Conservation (phyloP, 2,329 filamentous ascomycete genomes). For the Claviceps maximensis region DNA sequence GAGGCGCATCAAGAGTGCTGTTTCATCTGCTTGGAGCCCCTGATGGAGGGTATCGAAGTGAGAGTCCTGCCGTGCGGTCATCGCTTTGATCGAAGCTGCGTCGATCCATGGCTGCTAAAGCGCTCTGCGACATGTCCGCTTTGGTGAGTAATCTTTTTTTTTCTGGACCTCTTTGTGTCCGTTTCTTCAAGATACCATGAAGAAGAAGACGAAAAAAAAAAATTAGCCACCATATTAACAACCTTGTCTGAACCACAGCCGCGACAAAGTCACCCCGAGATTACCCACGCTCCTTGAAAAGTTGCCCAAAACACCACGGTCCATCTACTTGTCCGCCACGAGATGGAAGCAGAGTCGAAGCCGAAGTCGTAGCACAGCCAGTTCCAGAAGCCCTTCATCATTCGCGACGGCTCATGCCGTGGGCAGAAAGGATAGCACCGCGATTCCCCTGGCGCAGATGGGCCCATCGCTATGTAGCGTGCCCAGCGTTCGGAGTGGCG, state of each 20-base stretch:
- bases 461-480: neutral
- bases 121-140: slow-evolving; percentile 4
- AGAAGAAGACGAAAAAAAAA: neutral
- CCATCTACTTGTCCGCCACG: neutral
- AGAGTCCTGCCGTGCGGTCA: slow-evolving; percentile 3
- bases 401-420: too few species aligned
- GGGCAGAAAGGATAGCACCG: neutral
- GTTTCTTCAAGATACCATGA: too few species aligned
- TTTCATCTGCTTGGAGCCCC: slow-evolving; percentile 3
- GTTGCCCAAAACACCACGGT: neutral
- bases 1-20: neutral
- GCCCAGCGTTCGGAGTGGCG: slow-evolving; percentile 1
- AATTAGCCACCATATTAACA: neutral
- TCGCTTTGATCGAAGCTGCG: slow-evolving; percentile 1
- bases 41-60: slow-evolving; percentile 1
- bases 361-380: neutral
- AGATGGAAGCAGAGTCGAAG: neutral
- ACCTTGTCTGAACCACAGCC: neutral
- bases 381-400: neutral
- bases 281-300: neutral
- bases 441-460: neutral
- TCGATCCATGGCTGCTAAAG: slow-evolving; percentile 3
- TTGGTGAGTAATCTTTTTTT: neutral
- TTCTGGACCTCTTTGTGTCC: too few species aligned
- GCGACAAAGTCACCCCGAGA: neutral